Conservation (phyloP, 2,329 filamentous ascomycete genomes). For the Cryphonectria parasitica region DNA sequence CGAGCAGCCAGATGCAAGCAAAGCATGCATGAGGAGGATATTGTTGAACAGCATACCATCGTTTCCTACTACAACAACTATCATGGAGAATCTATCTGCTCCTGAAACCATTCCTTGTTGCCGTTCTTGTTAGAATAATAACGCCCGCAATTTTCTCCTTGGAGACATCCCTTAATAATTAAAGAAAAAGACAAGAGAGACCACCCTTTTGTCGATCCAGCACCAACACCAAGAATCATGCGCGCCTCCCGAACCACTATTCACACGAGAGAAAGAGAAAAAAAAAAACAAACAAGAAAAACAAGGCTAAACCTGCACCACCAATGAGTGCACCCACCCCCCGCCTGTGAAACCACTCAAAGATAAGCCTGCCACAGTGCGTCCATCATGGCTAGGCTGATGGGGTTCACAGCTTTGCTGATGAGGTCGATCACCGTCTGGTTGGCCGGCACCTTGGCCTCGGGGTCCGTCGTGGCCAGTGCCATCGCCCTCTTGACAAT, state of each 20-base stretch:
- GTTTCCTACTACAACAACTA: not conserved
- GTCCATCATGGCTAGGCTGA: constrained; percentile 86
- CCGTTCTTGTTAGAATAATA: not conserved
- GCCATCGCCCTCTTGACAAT: constrained; percentile 90
- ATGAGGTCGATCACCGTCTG: constrained; percentile 97
- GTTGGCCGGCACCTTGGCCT: constrained; percentile 85
- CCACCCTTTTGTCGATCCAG: not conserved
- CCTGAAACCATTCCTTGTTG: not conserved
- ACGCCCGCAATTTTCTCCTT: not conserved
- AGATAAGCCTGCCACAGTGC: constrained; percentile 97
- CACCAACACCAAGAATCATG: not conserved
- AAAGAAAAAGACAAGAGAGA: not conserved
- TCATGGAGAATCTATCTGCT: not conserved
- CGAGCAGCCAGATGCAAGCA: not conserved
- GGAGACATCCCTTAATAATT: not conserved
- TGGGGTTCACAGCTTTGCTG: constrained; percentile 88
- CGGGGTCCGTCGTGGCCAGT: constrained; percentile 73
- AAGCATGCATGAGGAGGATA: not conserved
- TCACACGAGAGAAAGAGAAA: not conserved
- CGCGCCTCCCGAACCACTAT: not conserved
- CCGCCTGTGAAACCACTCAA: constrained; percentile 44
- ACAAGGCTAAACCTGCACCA: not conserved
- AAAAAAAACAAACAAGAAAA: not conserved
- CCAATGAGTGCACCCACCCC: not conserved
- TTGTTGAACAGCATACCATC: not conserved